Evolutionary conservation across 2,329 filamentous ascomycete species (phyloP), one percentile per base, ranked within the genome.

Genomic region (Venturia aucupariae): DNA sequence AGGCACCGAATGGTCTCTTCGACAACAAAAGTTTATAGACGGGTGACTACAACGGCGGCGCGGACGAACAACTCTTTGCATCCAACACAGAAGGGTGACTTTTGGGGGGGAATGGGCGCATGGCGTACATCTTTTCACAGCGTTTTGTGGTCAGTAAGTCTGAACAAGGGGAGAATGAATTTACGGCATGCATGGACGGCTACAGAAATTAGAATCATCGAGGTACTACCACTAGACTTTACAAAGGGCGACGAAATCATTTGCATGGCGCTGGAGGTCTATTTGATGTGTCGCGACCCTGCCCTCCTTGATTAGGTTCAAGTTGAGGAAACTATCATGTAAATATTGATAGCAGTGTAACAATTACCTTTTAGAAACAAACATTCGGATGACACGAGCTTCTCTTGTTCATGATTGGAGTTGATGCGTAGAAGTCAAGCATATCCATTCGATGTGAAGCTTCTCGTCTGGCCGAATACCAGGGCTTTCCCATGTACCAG

Each of bases 221-320:
- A 57, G 51, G 30, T 57, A n/a, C 4, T 35, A 57, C 51, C 51
- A 57, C 27, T 57, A 57, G 51, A 57, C 30, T 57, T 57, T 57
- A 57, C 51, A 32, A 51, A 57, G 27, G 51, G 35, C 35, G 35
- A 57, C 51, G 51, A 57, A 35, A 22, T n/a, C 30, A 57, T 57
- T 55, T 35, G 51, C 51, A 57, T 27, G 51, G 51, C 51, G 51
- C 51, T 57, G 51, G 51, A 57, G 51, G 51, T 57, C 51, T 57
- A n/a, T 57, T 35, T 57, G 51, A 57, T 57, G 35, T 30, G 46
- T 51, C 30, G 51, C 51, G 51, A 57, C 51, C 51, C 51, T 35
- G 30, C 30, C 51, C 51, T 57, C 8, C 46, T 51, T 27, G 22
- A 51, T 24, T 51, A 11, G 11, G 30, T 32, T 35, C 51, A 32